Conservation (phyloP, 1,284 basidiomycete genomes). For the Puccinia horiana region DNA sequence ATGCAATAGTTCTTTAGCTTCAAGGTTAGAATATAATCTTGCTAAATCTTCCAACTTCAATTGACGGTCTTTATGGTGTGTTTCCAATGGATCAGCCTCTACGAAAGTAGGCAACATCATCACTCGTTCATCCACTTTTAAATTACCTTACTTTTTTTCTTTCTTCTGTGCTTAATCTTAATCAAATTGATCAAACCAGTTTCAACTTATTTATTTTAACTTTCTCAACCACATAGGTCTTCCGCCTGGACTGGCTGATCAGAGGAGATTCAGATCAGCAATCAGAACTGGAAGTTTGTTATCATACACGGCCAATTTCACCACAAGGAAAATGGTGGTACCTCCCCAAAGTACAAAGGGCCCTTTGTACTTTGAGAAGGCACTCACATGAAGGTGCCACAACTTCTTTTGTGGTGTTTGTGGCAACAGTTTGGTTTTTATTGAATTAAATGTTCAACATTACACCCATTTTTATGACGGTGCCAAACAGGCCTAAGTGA, state of each 20-base stretch:
- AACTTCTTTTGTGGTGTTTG: no score
- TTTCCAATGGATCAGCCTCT: constrained; percentile 7
- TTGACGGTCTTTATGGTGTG: constrained; percentile 12
- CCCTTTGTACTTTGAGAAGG: no score
- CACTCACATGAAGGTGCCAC: no score
- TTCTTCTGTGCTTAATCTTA: not conserved
- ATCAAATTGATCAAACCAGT: no score
- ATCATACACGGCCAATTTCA: constrained; percentile 22
- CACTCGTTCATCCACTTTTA: constrained; percentile 6
- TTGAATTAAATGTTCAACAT: no score
- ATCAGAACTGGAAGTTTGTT: constrained; percentile 13
- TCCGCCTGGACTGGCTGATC: constrained; percentile 24
- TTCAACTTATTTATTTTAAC: no score
- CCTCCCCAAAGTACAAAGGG: no score
- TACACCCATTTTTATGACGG: no score
- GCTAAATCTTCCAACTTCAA: constrained; percentile 19
- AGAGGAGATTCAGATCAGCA: not conserved
- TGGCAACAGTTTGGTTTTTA: no score
- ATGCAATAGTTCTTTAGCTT: constrained; percentile 26
- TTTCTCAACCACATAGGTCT: no score
- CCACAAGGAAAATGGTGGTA: no score
- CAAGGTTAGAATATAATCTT: constrained; percentile 35
- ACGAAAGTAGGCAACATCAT: constrained; percentile 20
- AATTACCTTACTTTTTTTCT: not conserved
- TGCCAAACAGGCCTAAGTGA: no score